Base-by-base conservation (phyloP, 169 alveolate species). In the Plasmodium gonderi region DNA sequence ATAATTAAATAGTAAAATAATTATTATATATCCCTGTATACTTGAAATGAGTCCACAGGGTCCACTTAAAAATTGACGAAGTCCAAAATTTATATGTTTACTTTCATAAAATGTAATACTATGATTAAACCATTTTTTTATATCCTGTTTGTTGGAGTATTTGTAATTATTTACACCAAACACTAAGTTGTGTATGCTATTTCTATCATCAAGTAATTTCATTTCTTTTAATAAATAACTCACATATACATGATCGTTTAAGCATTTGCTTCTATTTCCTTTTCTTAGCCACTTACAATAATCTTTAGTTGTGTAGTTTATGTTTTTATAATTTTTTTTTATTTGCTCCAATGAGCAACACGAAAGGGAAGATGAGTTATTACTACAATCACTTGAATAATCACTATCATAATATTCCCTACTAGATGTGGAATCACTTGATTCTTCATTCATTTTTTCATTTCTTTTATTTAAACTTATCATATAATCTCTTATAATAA, bases 21-120 rank as follows among this genome's bases (percentile, higher is more conserved):
- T 93, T 38, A 95, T 89, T 54, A 95, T 92, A 69, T 82, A 92
- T 60, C 95, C 89, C 78, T 95, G 97, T 20, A 95, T 69, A 33
- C 96, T 85, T 26, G 97, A 95, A 20, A 95, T 90, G 17, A 95
- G 95, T 9, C 97, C 97, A 80, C 97, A 95, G 17, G 95, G 95
- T 9, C 97, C 97, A 69, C 68, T 68, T 60, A 90, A 91, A 64
- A 74, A 65, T 82, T 95, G 97, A 36, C 89, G 91, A 42, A 95
- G 92, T 2, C 97, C 97, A 95, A 95, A 95, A 69, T 79, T 92
- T 36, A 92, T 60, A 40, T 92, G 54, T 44, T 85, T 85, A 76
- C 87, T 64, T 17, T 81, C 92, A 44, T 89, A 91, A 69, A 94
- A 91, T 14, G 94, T 64, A 60, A 95, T 85, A 38, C 93, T 95